phyloP scores from a whole-genome alignment of 345 rosid genomes.

The Excoecaria cochinchinensis region DNA sequence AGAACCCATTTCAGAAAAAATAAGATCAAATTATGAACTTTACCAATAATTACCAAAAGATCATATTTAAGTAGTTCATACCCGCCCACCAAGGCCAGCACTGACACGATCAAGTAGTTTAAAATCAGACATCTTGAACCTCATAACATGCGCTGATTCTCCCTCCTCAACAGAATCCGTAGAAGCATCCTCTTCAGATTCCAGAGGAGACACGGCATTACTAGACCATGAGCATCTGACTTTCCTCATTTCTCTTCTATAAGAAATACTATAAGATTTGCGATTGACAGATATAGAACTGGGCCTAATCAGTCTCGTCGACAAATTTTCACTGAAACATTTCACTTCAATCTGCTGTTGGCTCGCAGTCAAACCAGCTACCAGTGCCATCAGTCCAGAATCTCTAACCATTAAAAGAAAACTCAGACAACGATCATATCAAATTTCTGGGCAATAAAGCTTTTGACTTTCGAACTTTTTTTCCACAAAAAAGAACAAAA shows the following conservation, averaged over 20 bases:
- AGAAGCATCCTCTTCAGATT: conserved; percentile 32
- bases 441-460: not conserved
- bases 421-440: not conserved
- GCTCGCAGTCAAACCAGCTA: conserved; percentile 38
- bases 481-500: not conserved
- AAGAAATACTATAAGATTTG: conserved; percentile 5
- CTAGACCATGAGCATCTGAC: conserved; percentile 45
- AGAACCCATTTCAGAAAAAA: conserved; percentile 8
- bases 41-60: not conserved
- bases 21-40: not conserved
- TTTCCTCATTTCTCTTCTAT: conserved; percentile 20
- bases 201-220: conserved; percentile 38
- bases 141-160: conserved; percentile 57
- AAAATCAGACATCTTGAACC: conserved; percentile 80
- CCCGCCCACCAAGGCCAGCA: conserved; percentile 86
- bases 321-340: conserved; percentile 29
- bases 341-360: conserved; percentile 36
- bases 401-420: conserved; percentile 11
- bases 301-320: conserved; percentile 30
- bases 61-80: conserved; percentile 27
- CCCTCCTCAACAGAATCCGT: conserved; percentile 41
- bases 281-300: conserved; percentile 18
- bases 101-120: conserved; percentile 75
- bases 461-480: not conserved
- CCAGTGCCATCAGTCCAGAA: conserved; percentile 51